Percentiles rank a stretch among this genome's conserved stretches.
Evolutionary conservation across 129 eudicot genomes (phyloP).

Genomic region (Tagetes erecta): DNA sequence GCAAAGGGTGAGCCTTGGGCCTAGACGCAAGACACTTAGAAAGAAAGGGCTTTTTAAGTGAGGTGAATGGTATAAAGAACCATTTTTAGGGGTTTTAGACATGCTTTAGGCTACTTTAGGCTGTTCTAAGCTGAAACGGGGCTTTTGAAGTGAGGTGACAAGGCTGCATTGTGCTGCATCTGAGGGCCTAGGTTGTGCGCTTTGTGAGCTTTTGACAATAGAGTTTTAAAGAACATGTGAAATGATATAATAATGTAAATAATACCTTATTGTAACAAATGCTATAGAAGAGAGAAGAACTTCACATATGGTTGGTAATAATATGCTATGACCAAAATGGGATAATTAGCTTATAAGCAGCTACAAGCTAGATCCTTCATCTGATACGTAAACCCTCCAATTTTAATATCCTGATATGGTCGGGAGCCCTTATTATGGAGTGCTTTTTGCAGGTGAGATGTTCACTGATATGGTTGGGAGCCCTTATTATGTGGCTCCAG

Average conservation of each 20-base stretch:
- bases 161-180: no score
- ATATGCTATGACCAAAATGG: conserved; percentile 3
- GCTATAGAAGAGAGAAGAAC: neutral
- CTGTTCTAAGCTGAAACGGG: no score
- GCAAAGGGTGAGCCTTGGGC: no score
- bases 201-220: no score
- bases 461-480: conserved; percentile 93
- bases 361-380: conserved; percentile 10
- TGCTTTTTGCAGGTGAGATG: conserved; percentile 64
- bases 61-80: no score
- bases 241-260: conserved; percentile 19
- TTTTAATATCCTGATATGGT: neutral
- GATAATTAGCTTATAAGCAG: conserved; percentile 5
- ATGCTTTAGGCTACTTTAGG: no score
- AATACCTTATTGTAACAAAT: neutral
- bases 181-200: no score
- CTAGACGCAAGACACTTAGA: no score
- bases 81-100: no score
- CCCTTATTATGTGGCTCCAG: conserved; percentile 97
- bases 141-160: no score
- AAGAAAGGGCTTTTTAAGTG: no score
- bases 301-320: neutral
- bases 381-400: neutral
- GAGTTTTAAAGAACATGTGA: neutral
- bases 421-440: neutral